phyloP scores from a whole-genome alignment of 306 rosid genomes.

The Mucuna pruriens region DNA sequence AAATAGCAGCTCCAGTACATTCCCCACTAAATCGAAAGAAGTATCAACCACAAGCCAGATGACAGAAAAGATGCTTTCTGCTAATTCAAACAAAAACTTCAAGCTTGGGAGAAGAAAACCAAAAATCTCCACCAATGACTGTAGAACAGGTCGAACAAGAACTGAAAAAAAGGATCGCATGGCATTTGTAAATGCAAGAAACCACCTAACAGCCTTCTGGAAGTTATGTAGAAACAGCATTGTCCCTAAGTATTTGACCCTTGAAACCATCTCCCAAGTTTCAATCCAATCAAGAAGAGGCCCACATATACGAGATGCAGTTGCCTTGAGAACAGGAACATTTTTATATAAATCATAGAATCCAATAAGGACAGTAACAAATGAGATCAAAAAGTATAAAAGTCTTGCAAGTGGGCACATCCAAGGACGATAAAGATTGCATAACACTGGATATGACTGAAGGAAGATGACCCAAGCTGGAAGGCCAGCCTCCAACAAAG shows the following conservation, averaged over 20 bases:
- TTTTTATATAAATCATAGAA: constrained; percentile 94
- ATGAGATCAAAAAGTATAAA: constrained; percentile 75
- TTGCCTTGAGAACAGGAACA: constrained; percentile 92
- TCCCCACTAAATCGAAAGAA: constrained; percentile 53
- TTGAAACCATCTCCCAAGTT: constrained; percentile 93
- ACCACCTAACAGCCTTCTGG: constrained; percentile 85
- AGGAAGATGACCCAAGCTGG: constrained; percentile 97
- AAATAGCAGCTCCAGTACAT: constrained; percentile 65
- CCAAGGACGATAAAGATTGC: constrained; percentile 97
- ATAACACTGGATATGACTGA: constrained; percentile 92
- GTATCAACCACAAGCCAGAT: constrained; percentile 64
- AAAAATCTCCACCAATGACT: constrained; percentile 59
- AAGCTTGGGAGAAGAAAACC: constrained; percentile 74
- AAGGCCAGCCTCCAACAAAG: constrained; percentile 95
- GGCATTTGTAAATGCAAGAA: constrained; percentile 62
- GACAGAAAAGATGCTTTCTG: constrained; percentile 61
- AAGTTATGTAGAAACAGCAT: constrained; percentile 91
- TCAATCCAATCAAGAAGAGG: constrained; percentile 98
- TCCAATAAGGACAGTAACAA: constrained; percentile 91
- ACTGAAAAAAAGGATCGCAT: constrained; percentile 67
- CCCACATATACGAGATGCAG: constrained; percentile 89
- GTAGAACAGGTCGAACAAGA: constrained; percentile 72
- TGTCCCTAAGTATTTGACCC: constrained; percentile 95
- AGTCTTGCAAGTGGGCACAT: constrained; percentile 94
- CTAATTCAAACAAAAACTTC: constrained; percentile 49